These are phyloP conservation scores for Pyricularia grisea DNA, from an alignment of 2,329 filamentous ascomycete genomes.

Conservation along the genomic window DNA sequence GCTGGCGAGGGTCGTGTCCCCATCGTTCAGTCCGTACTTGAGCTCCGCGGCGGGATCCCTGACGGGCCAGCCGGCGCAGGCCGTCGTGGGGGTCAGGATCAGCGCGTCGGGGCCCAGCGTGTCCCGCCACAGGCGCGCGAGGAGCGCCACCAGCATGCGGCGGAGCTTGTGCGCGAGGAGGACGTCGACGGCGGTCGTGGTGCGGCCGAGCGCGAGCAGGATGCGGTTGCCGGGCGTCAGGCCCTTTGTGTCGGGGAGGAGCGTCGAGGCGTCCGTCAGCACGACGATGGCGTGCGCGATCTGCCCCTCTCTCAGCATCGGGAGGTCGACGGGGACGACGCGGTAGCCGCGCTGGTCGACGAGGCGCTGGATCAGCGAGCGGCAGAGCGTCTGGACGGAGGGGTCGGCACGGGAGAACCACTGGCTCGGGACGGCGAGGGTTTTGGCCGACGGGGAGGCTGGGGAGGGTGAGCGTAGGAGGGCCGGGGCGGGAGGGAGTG, in stretches of 20 bases:
- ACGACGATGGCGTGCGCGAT: constrained; percentile 67
- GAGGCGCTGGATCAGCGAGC: constrained; percentile 40
- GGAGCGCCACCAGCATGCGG: constrained; percentile 59
- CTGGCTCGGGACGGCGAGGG: constrained; percentile 53
- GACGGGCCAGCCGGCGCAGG: constrained; percentile 35
- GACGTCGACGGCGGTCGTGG: constrained; percentile 56
- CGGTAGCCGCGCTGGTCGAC: constrained; percentile 40
- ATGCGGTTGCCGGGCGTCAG: constrained; percentile 56
- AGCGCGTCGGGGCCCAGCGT: constrained; percentile 48
- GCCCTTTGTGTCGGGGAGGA: constrained; percentile 34
- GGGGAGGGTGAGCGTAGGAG: constrained; percentile 5
- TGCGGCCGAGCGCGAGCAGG: constrained; percentile 52
- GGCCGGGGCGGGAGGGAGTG: constrained; percentile 14
- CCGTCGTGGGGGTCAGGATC: constrained; percentile 61
- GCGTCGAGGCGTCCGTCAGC: constrained; percentile 47
- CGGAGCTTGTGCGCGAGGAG: constrained; percentile 62
- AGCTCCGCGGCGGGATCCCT: constrained; percentile 22
- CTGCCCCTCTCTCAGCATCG: constrained; percentile 53
- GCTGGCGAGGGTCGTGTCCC: constrained; percentile 32
- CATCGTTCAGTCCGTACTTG: constrained; percentile 32
- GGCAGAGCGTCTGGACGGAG: constrained; percentile 30
- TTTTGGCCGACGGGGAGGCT: constrained; percentile 21
- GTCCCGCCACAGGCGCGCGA: constrained; percentile 52
- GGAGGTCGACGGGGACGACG: constrained; percentile 46
- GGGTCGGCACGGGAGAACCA: constrained; percentile 48